These are phyloP conservation scores for Ogataea pignaliae DNA, from an alignment of 805 yeast species.

Conservation along the genomic window DNA sequence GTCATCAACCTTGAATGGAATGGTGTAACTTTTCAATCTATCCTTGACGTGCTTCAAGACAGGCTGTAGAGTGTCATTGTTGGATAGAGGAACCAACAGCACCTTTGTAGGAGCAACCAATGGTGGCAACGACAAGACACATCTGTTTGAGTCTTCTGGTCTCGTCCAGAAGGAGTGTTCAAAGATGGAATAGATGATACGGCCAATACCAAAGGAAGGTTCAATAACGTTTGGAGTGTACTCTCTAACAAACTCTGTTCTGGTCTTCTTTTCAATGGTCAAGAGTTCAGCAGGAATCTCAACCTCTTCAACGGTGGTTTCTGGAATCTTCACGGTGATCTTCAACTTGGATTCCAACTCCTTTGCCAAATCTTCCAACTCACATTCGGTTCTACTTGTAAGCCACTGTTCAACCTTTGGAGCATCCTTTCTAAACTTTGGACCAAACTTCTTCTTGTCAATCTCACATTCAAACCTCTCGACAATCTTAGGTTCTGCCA, in stretches of 20 bases:
- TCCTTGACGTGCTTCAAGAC: constrained; percentile 65
- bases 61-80: constrained; percentile 75
- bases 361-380: constrained; percentile 69
- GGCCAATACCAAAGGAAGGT: constrained; percentile 99
- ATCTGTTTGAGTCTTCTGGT: constrained; percentile 83
- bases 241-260: constrained; percentile 89
- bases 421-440: constrained; percentile 95
- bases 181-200: constrained; percentile 86
- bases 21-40: constrained; percentile 69
- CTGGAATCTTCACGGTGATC: constrained; percentile 64
- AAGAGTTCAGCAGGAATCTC: constrained; percentile 70
- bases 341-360: constrained; percentile 61
- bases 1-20: constrained; percentile 95
- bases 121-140: constrained; percentile 85
- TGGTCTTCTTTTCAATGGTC: constrained; percentile 70
- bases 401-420: constrained; percentile 85
- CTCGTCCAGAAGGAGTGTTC: constrained; percentile 96
- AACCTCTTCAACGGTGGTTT: constrained; percentile 49
- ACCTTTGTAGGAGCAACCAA: constrained; percentile 97
- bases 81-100: constrained; percentile 87
- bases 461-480: constrained; percentile 81
- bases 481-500: constrained; percentile 78
- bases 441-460: constrained; percentile 96
- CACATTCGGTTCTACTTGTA: constrained; percentile 71
- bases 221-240: constrained; percentile 96